Conservation (phyloP, 2,329 filamentous ascomycete species). For the Aspergillus hortae region DNA sequence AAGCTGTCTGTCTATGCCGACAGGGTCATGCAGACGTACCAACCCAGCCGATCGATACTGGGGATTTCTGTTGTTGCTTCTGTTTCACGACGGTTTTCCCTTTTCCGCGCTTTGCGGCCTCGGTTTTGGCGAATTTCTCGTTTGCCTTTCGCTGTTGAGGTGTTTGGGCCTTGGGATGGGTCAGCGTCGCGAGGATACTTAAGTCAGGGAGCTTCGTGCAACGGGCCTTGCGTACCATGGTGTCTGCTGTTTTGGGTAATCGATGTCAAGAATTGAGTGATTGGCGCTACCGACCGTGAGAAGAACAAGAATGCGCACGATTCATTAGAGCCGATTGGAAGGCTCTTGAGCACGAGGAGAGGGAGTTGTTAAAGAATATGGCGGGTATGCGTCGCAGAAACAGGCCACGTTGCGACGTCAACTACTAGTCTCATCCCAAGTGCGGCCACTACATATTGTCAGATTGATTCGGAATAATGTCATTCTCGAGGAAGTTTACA, state of each 20-base stretch:
- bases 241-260: background rate
- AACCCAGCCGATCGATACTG: conserved; percentile 57
- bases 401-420: background rate
- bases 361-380: background rate
- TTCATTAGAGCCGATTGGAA: background rate
- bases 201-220: background rate
- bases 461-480: no score
- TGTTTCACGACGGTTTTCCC: conserved; percentile 42
- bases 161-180: conserved; percentile 54
- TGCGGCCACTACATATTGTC: no score
- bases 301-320: background rate
- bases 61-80: conserved; percentile 50
- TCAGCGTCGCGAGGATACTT: background rate
- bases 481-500: no score
- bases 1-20: background rate
- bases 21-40: conserved; percentile 45
- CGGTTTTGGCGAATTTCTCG: conserved; percentile 56
- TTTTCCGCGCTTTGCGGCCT: conserved; percentile 60
- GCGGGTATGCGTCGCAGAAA: background rate
- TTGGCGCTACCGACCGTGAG: background rate
- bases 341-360: background rate
- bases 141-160: conserved; percentile 64
- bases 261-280: background rate
- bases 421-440: no score
- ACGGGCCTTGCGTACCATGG: background rate